These are phyloP conservation scores for Blastosporella zonata DNA, from an alignment of 1,284 basidiomycete genomes.

Conservation along the genomic window DNA sequence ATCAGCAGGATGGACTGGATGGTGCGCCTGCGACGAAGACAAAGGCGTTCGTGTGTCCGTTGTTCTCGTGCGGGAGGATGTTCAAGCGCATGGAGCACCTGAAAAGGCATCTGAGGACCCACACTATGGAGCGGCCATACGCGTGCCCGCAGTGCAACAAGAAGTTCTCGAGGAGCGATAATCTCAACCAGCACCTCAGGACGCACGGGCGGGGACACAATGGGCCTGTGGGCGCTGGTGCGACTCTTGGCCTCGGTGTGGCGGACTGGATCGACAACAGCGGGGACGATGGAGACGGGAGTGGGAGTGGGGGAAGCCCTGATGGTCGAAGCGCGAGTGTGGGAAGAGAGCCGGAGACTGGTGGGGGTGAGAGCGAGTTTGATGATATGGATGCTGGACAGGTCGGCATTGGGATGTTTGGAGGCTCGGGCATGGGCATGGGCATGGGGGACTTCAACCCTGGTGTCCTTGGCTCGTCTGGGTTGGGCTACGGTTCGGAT, in stretches of 20 bases:
- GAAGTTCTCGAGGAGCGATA: conserved; percentile 82
- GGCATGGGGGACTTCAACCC: conserved; percentile 26
- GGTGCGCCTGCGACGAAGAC: conserved; percentile 31
- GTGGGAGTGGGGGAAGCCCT: conserved; percentile 18
- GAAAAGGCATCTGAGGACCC: conserved; percentile 84
- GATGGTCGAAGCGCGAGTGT: conserved; percentile 21
- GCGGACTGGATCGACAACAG: conserved; percentile 18
- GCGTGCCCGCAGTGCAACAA: conserved; percentile 71
- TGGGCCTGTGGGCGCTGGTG: conserved; percentile 23
- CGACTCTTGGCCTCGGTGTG: conserved; percentile 21
- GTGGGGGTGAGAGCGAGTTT: conserved; percentile 23
- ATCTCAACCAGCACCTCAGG: conserved; percentile 78
- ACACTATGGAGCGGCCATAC: conserved; percentile 85
- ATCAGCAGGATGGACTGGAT: conserved; percentile 16
- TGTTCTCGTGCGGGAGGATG: conserved; percentile 74
- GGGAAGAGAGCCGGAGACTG: conserved; percentile 21
- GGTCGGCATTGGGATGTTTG: conserved; percentile 30
- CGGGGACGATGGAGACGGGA: conserved; percentile 18
- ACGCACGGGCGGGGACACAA: conserved; percentile 57
- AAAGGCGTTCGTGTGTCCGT: conserved; percentile 75
- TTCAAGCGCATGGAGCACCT: conserved; percentile 92
- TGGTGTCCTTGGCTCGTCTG: conserved; percentile 12
- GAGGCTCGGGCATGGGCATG: conserved; percentile 28
- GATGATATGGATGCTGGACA: conserved; percentile 26
- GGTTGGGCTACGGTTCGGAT: conserved; percentile 14